These are phyloP conservation scores for Phytopythium delawarense DNA, from an alignment of 352 stramenopile genomes.

Conservation along the genomic window DNA sequence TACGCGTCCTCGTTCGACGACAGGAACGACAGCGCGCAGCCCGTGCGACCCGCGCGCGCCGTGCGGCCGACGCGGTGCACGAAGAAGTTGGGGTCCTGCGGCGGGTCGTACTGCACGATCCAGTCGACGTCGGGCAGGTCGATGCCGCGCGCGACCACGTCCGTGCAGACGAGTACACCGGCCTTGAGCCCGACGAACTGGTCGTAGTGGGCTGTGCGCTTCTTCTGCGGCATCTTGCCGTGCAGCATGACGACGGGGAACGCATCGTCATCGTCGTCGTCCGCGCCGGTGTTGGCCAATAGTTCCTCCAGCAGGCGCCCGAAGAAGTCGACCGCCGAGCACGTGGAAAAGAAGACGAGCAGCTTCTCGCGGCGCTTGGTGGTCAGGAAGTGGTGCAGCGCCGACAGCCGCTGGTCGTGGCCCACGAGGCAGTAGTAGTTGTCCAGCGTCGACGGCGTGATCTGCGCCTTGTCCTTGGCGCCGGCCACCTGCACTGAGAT, in stretches of 20 bases:
- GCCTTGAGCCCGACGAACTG: slow-evolving; percentile 45
- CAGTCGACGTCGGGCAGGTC: slow-evolving; percentile 98
- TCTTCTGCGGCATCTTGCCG: slow-evolving; percentile 94
- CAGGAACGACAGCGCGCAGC: slow-evolving; percentile 94
- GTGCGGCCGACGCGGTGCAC: slow-evolving; percentile 98
- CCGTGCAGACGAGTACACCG: slow-evolving; percentile 96
- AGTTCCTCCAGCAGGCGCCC: slow-evolving; percentile 85
- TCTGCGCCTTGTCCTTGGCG: slow-evolving; percentile 55
- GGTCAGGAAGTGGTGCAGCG: slow-evolving; percentile 92
- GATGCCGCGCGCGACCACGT: slow-evolving; percentile 98
- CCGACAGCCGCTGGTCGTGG: slow-evolving; percentile 93
- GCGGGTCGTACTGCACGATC: slow-evolving; percentile 99
- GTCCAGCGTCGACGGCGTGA: slow-evolving; percentile 65
- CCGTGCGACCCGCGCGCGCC: slow-evolving; percentile 92
- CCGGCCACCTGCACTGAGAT: slow-evolving; percentile 95
- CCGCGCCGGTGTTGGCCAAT: slow-evolving; percentile 13
- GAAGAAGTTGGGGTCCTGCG: slow-evolving; percentile 98
- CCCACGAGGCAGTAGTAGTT: slow-evolving; percentile 96
- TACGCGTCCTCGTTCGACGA: slow-evolving; percentile 96
- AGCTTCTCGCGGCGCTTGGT: slow-evolving; percentile 86
- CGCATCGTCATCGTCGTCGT: slow-evolving; percentile 7
- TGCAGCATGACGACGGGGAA: slow-evolving; percentile 83
- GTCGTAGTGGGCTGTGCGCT: slow-evolving; percentile 78
- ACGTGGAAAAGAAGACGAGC: slow-evolving; percentile 99
- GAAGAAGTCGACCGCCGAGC: slow-evolving; percentile 99